phyloP scores from a whole-genome alignment of 768 basidiomycete genomes.

The Boletus rubroflammeus region DNA sequence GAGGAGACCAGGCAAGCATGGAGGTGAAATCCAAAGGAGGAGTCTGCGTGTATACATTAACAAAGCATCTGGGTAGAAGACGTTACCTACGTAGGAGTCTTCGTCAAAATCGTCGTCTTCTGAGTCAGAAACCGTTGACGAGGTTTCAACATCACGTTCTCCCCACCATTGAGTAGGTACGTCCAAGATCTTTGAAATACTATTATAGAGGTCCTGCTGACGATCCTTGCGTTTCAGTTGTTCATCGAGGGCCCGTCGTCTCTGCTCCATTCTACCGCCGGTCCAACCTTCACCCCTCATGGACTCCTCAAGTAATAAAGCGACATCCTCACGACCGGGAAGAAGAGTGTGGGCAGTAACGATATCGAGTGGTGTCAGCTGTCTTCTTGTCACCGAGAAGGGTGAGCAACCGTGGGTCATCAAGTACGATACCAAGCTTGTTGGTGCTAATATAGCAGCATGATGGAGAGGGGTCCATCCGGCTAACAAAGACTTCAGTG shows the following conservation, averaged over 20 bases:
- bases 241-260: constrained; percentile 57
- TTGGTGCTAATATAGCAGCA: constrained; percentile 83
- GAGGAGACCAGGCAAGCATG: constrained; percentile 92
- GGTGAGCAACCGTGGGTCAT: constrained; percentile 91
- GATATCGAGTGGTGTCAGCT: constrained; percentile 85
- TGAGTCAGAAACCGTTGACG: constrained; percentile 43
- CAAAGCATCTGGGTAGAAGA: not conserved
- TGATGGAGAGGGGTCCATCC: constrained; percentile 97
- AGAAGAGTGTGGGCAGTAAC: constrained; percentile 79
- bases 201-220: constrained; percentile 54
- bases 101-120: constrained; percentile 51
- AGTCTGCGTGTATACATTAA: constrained; percentile 44
- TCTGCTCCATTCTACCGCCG: constrained; percentile 71
- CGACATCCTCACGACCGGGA: constrained; percentile 81
- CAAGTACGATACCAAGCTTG: constrained; percentile 87
- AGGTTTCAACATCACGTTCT: constrained; percentile 41
- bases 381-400: constrained; percentile 69
- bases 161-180: constrained; percentile 68
- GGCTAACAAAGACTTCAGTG: constrained; percentile 41
- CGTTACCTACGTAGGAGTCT: constrained; percentile 43
- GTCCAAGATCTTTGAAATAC: constrained; percentile 54
- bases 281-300: constrained; percentile 85
- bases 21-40: constrained; percentile 72
- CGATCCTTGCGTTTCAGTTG: constrained; percentile 50
- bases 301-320: constrained; percentile 81